Evolutionary conservation across 2,329 filamentous ascomycete species (phyloP).

Genomic region (Colletotrichum ledebouriae): DNA sequence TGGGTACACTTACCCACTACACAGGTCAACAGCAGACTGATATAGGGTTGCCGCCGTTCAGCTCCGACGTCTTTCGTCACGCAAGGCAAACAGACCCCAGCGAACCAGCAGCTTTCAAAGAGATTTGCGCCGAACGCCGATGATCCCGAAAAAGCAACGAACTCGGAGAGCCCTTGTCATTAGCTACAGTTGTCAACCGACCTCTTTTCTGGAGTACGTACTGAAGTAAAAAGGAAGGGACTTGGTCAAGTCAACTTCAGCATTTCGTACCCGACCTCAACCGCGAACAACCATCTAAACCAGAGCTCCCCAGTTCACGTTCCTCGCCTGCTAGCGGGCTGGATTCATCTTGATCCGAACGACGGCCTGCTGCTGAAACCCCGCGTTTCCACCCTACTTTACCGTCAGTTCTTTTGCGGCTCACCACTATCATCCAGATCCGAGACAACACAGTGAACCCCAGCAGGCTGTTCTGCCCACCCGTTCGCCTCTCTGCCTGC

Average conservation of each 20-base stretch:
- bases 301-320: conserved; percentile 1
- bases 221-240: background rate
- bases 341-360: conserved; percentile 23
- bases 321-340: conserved; percentile 10
- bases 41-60: background rate
- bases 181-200: background rate
- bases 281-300: background rate
- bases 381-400: conserved; percentile 25
- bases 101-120: no score
- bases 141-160: conserved; percentile 40
- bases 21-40: no score
- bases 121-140: conserved; percentile 20
- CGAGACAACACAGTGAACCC: background rate
- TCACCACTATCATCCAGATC: conserved; percentile 2
- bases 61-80: conserved; percentile 9
- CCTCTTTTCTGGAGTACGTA: background rate
- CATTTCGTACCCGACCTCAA: background rate
- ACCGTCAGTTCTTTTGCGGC: conserved; percentile 15
- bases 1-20: background rate
- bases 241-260: background rate
- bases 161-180: conserved; percentile 6
- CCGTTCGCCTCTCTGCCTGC: conserved; percentile 6
- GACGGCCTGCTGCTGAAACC: conserved; percentile 28
- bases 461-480: conserved; percentile 8
- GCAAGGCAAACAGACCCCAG: background rate